These are phyloP conservation scores for Haplographium delicatum DNA, from an alignment of 495 filamentous ascomycete species.

Conservation along the genomic window DNA sequence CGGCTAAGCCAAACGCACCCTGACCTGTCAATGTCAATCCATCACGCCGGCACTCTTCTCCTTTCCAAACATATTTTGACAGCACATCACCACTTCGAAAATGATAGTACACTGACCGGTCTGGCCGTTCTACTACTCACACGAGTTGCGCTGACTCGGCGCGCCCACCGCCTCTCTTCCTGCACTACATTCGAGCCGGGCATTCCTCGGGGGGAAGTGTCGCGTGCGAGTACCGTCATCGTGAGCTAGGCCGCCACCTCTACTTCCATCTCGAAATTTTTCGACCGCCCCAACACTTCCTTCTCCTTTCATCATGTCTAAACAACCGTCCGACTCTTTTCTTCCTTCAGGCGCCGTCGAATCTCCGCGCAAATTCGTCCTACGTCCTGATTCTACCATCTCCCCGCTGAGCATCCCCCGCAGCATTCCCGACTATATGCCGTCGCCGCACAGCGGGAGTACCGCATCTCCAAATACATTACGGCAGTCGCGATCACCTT, in stretches of 20 bases:
- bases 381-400: not conserved
- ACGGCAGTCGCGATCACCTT: conserved; percentile 6
- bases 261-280: not conserved
- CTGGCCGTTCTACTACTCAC: not conserved
- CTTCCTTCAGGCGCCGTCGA: conserved; percentile 25
- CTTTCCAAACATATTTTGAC: not conserved
- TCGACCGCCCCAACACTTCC: not conserved
- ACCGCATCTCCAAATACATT: conserved; percentile 6
- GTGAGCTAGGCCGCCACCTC: not conserved
- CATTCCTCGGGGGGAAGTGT: not conserved
- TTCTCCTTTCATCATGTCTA: conserved; percentile 14
- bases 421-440: conserved; percentile 11
- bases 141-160: not conserved
- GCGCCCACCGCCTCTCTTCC: not conserved
- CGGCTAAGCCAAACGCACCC: not conserved
- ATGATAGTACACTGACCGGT: conserved; percentile 1
- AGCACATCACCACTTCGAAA: conserved; percentile 1
- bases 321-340: conserved; percentile 23
- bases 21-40: not conserved
- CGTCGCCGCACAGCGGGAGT: conserved; percentile 8
- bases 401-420: conserved; percentile 16
- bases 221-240: not conserved
- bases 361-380: conserved; percentile 1
- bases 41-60: not conserved
- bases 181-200: not conserved